Evolutionary conservation across 2,329 filamentous ascomycete genomes (phyloP), one percentile per base, ranked within the genome.

Genomic region (Clonostachys rosea): DNA sequence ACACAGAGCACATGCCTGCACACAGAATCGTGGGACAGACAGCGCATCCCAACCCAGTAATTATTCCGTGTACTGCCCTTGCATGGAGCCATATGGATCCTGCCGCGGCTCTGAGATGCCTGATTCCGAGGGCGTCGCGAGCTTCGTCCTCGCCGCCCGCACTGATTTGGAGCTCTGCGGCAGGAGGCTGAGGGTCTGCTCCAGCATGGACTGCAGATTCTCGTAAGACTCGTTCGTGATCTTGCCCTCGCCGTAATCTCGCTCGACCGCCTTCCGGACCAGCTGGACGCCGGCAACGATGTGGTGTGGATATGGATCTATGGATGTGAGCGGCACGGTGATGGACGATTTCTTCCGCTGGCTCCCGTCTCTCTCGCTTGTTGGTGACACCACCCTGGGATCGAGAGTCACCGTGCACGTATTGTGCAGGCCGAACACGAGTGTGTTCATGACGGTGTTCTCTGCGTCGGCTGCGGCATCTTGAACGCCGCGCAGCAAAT

Each of bases 241-340:
- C 20, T 60, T 61, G 0, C 54, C 55, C 14, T 34, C 33, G 7
- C 41, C 46, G 37, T 57, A 55, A n/a, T 63, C 60, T 2, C 61
- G 51, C 6, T 63, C 57, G 12, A 62, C 56, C 2, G 60, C 56
- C 37, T 64, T 62, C 2, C 55, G 55, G 20, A 62, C 43, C 4
- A 64, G 49, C 11, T 62, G 60, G 6, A 63, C 58, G 5, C 55
- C 54, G 12, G 59, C 60, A 3, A 63, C 59, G 18, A 60, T 55
- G 34, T 64, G 61, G 20, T 64, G 61, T 0, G 61, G 59, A 24
- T 63, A 63, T 6, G 61, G 60, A 39, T 64, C 61, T 17, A 64
- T 60, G 9, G 61, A 58, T 5, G 64, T 54, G 10, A 64, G 55
- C 3, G 61, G 59, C 10, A 61, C 53, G 2, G 55, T 58, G 24